Evolutionary conservation across 179 eudicot species (phyloP).

Genomic region (Sideroxylon spinosum): DNA sequence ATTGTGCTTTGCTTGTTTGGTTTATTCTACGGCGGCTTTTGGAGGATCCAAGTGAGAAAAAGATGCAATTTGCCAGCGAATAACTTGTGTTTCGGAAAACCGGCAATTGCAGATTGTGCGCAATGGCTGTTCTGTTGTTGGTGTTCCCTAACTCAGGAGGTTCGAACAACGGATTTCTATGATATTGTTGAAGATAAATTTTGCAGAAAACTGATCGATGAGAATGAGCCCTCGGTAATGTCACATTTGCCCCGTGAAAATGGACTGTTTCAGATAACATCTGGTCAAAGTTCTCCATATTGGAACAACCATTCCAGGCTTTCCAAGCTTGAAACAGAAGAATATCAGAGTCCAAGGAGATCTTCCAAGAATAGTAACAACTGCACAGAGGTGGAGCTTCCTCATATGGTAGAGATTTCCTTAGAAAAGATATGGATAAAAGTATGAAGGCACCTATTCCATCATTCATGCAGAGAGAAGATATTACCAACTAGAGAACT

Average conservation of each 20-base stretch:
- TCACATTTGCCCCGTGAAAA: slow-evolving; percentile 40
- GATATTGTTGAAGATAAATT: slow-evolving; percentile 65
- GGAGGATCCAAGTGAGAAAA: slow-evolving; percentile 90
- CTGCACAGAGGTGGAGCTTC: slow-evolving; percentile 20
- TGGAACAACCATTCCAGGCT: slow-evolving; percentile 9
- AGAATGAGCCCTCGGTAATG: slow-evolving; percentile 16
- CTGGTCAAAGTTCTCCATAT: slow-evolving; percentile 38
- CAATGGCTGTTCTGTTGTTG: slow-evolving; percentile 88
- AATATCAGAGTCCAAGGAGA: slow-evolving; percentile 33
- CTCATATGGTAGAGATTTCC: slow-evolving; percentile 17
- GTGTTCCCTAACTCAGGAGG: slow-evolving; percentile 95
- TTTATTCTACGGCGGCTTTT: slow-evolving; percentile 80
- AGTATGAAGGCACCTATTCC: slow-evolving; percentile 59
- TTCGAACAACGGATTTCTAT: slow-evolving; percentile 67
- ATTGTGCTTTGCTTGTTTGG: slow-evolving; percentile 69
- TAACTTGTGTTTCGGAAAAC: slow-evolving; percentile 54
- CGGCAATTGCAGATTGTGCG: slow-evolving; percentile 60
- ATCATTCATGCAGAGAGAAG: slow-evolving; percentile 38
- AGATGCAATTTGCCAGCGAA: slow-evolving; percentile 64
- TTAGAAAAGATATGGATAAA: slow-evolving; percentile 22
- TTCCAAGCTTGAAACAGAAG: slow-evolving; percentile 19
- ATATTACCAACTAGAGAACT: slow-evolving; percentile 21
- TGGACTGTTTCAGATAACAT: slow-evolving; percentile 25
- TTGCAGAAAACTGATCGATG: slow-evolving; percentile 34
- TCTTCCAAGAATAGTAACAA: slow-evolving; percentile 10